Evolutionary conservation across 768 basidiomycete species (phyloP).

Genomic region (Lentinula sp.): DNA sequence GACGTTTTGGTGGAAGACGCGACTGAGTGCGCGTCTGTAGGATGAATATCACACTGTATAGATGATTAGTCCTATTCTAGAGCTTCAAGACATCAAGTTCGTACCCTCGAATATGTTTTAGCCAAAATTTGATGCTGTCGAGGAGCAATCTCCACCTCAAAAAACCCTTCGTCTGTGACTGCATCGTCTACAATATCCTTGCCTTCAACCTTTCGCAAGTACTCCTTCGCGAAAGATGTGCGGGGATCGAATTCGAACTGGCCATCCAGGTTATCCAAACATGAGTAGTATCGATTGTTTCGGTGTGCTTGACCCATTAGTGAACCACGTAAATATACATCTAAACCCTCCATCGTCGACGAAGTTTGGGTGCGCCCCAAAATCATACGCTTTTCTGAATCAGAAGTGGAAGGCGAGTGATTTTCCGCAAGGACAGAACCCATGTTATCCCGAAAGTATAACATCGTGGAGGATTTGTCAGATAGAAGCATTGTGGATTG

Average conservation of each 20-base stretch:
- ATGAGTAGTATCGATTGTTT: slow-evolving; percentile 21
- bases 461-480: slow-evolving; percentile 17
- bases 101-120: neutral
- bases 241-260: slow-evolving; percentile 17
- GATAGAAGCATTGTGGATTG: slow-evolving; percentile 14
- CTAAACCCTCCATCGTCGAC: slow-evolving; percentile 30
- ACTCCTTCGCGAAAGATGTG: slow-evolving; percentile 14
- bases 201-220: neutral
- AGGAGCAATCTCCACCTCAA: slow-evolving; percentile 6
- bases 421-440: slow-evolving; percentile 4
- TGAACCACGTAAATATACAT: slow-evolving; percentile 28
- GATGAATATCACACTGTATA: neutral
- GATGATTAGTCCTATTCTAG: neutral
- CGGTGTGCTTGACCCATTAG: slow-evolving; percentile 20
- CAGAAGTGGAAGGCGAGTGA: neutral
- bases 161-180: slow-evolving; percentile 12
- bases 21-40: neutral
- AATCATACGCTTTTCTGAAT: neutral
- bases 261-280: slow-evolving; percentile 17
- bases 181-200: slow-evolving; percentile 6
- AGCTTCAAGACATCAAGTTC: neutral
- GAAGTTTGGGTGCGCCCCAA: slow-evolving; percentile 25
- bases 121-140: neutral
- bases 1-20: neutral
- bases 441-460: slow-evolving; percentile 22